Evolutionary conservation across 2,329 filamentous ascomycete genomes (phyloP).

Genomic region (Sporothrix curviconia): DNA sequence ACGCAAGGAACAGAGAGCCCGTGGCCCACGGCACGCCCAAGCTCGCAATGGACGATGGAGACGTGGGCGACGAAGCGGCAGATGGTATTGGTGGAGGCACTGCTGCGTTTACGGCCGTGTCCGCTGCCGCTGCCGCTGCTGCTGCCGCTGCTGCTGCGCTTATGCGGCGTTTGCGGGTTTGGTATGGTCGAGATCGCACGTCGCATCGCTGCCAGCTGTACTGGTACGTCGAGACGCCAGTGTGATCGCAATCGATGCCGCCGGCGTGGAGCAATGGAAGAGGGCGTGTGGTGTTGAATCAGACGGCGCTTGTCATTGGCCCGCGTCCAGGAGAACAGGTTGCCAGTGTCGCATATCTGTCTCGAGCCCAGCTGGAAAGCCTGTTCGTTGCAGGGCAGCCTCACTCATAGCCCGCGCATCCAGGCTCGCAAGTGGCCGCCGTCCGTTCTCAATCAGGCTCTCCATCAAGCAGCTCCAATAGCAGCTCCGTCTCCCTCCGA

Average conservation of each 20-base stretch:
- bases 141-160: background rate
- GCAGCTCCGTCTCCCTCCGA: no score
- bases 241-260: background rate
- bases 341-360: conserved; percentile 1
- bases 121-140: background rate
- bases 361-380: conserved; percentile 9
- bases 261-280: background rate
- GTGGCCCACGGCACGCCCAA: background rate
- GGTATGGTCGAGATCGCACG: conserved; percentile 4
- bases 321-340: no score
- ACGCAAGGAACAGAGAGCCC: background rate
- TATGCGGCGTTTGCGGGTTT: conserved; percentile 10
- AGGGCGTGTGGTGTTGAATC: no score
- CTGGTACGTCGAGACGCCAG: conserved; percentile 2
- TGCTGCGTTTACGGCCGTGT: background rate
- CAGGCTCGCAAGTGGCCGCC: no score
- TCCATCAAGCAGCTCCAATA: conserved; percentile 12
- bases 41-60: background rate
- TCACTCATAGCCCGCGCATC: background rate
- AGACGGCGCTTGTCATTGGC: no score
- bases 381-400: conserved; percentile 9
- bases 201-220: conserved; percentile 4
- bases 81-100: no score
- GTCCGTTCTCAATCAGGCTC: background rate
- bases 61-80: background rate